Base-by-base conservation (phyloP, 352 stramenopile genomes). In the Aphanomyces cochlioides region DNA sequence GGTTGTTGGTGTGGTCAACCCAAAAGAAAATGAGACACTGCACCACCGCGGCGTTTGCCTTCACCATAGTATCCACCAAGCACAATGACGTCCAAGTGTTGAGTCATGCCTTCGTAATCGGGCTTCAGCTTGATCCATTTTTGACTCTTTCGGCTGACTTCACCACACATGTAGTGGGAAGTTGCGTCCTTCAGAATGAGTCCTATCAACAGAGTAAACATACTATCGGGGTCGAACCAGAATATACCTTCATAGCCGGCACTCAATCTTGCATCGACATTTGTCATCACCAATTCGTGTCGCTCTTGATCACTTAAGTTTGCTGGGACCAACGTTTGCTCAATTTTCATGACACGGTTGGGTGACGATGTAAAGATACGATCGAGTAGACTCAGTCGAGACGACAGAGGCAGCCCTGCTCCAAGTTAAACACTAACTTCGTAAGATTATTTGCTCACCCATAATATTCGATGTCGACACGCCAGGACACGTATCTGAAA, bases 111-210 rank as follows among this genome's bases (percentile, higher is more conserved):
- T 3, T 86, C 87, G 65, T 94, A 95, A 73, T 95, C 85, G 5
- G 86, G 86, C 60, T 95, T 95, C 47, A 95, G 75, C 56, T 95
- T 95, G 75, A 95, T 79, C 87, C 87, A 95, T 36, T 85, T 90
- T 69, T 91, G 89, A 13, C 83, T 78, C 72, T 87, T 87, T 3
- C 85, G 79, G 67, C 84, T 90, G 54, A 73, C 89, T 67, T 95
- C 87, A 34, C 85, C 87, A 54, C 85, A 95, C 84, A 95, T 93
- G 48, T 95, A 95, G 48, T 95, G 87, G 8, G 87, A 81, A n/a
- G 90, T 90, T 19, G 92, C 50, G 64, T 95, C 84, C 74, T 95
- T 95, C 58, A 95, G 74, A 38, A 95, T 92, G 41, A 95, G 78
- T 41, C 54, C 54, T 58, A 34, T 58, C 50, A 28, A 28, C 28